Percentiles rank a stretch among this genome's conserved stretches.
Conservation (phyloP, 176 grass and related monocot species). For the Raddia distichophylla region DNA sequence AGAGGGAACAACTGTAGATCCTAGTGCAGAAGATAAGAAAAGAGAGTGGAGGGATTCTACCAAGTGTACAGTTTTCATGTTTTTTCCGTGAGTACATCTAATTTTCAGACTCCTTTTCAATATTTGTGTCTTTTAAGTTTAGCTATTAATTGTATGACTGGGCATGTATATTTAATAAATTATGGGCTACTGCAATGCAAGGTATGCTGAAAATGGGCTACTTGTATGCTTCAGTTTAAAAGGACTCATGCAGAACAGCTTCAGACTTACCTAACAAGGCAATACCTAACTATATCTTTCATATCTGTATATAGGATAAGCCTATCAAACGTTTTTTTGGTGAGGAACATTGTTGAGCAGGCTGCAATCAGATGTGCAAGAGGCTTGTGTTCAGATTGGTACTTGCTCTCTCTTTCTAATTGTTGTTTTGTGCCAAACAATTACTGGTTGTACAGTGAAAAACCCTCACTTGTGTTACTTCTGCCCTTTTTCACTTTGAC, state of each 20-base stretch:
- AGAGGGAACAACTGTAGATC: not conserved
- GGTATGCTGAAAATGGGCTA: too few relatives aligned
- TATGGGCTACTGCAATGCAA: too few relatives aligned
- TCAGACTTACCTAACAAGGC: too few relatives aligned
- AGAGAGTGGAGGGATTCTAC: too few relatives aligned
- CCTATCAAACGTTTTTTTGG: constrained; percentile 72
- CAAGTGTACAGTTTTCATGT: too few relatives aligned
- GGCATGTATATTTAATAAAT: too few relatives aligned
- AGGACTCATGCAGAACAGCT: too few relatives aligned
- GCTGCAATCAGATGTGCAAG: constrained; percentile 76
- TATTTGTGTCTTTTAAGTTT: too few relatives aligned
- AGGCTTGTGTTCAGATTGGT: constrained; percentile 74
- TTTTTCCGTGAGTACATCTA: too few relatives aligned
- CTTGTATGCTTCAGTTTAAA: too few relatives aligned
- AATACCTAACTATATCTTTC: not conserved
- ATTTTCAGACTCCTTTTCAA: too few relatives aligned
- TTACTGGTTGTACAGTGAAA: not conserved
- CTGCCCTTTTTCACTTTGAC: not conserved
- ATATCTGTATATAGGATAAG: constrained; percentile 53
- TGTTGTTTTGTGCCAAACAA: not conserved
- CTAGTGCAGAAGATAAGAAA: not conserved
- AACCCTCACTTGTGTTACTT: not conserved
- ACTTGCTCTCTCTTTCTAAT: not conserved
- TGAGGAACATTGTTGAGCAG: constrained; percentile 78
- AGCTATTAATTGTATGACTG: too few relatives aligned